A percentile compares a stretch with the other conserved stretches of the same genome.
Evolutionary conservation across 495 filamentous ascomycete genomes (phyloP).

Genomic region (Glonium stellatum): DNA sequence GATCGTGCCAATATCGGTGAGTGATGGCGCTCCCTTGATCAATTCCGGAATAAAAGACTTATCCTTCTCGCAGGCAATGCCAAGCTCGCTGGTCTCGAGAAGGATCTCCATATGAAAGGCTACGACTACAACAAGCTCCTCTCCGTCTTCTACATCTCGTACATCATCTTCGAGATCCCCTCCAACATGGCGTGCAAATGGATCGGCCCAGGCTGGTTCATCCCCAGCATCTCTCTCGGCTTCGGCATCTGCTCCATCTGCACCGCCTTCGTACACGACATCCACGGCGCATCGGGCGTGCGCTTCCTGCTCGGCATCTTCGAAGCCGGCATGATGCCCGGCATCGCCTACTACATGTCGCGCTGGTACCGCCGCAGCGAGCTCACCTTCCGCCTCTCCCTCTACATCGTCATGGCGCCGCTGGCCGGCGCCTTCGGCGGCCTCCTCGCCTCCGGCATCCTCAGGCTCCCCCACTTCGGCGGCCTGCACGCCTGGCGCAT

Average conservation of each 20-base stretch:
- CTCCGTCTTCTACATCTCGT: slow-evolving; percentile 31
- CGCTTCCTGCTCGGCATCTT: slow-evolving; percentile 48
- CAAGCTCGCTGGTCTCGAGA: slow-evolving; percentile 47
- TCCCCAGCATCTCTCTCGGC: slow-evolving; percentile 41
- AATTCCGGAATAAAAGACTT: not conserved
- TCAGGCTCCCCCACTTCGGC: slow-evolving; percentile 42
- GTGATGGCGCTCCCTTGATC: not conserved
- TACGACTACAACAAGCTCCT: slow-evolving; percentile 32
- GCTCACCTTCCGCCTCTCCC: slow-evolving; percentile 51
- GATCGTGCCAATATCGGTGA: slow-evolving; percentile 38
- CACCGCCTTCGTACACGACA: slow-evolving; percentile 44
- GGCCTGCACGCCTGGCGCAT: slow-evolving; percentile 33
- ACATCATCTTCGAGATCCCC: slow-evolving; percentile 37
- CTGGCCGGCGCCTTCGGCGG: slow-evolving; percentile 66
- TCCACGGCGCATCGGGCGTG: slow-evolving; percentile 40
- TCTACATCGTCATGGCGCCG: slow-evolving; percentile 54
- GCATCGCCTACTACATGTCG: slow-evolving; percentile 64
- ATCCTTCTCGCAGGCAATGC: slow-evolving; percentile 35
- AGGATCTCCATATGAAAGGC: slow-evolving; percentile 31
- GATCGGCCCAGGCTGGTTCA: slow-evolving; percentile 47
- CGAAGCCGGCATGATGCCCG: slow-evolving; percentile 66
- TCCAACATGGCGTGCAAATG: slow-evolving; percentile 43
- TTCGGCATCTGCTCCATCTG: slow-evolving; percentile 46
- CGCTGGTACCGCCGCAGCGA: slow-evolving; percentile 65
- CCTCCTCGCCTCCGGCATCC: slow-evolving; percentile 54